A percentile compares a stretch with the other conserved stretches of the same genome.
Evolutionary conservation across 345 rosid genomes (phyloP).

Genomic region (Angophora floribunda): DNA sequence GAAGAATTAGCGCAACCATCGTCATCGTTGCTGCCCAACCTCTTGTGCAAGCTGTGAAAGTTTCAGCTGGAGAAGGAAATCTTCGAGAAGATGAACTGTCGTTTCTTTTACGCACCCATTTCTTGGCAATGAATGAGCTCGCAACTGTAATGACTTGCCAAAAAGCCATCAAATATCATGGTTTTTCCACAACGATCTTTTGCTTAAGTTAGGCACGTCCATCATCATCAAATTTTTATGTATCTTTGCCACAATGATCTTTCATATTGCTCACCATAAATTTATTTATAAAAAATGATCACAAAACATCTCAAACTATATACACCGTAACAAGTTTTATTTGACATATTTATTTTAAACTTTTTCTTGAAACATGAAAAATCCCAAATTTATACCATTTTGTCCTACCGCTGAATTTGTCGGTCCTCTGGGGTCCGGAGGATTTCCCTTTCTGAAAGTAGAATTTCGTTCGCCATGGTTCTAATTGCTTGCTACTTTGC

Average conservation of each 20-base stretch:
- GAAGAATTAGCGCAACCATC: background rate
- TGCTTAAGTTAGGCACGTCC: background rate
- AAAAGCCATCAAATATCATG: background rate
- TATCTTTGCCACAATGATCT: background rate
- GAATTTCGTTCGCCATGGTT: background rate
- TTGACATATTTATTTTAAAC: no score
- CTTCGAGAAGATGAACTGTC: background rate
- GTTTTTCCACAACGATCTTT: background rate
- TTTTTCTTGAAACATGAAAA: no score
- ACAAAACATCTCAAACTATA: no score
- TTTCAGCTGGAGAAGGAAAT: background rate
- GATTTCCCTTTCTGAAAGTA: background rate
- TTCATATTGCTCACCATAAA: background rate
- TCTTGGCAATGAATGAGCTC: background rate
- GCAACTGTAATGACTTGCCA: background rate
- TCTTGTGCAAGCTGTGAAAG: background rate
- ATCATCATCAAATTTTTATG: background rate
- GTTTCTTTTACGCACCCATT: background rate
- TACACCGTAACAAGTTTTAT: no score
- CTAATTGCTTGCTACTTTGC: background rate
- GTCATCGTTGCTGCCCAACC: background rate
- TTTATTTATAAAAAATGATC: background rate
- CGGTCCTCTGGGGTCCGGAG: background rate
- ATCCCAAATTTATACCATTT: no score
- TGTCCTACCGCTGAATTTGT: background rate